Conservation (phyloP, 805 yeast species). For the Lipomyces mesembrius region DNA sequence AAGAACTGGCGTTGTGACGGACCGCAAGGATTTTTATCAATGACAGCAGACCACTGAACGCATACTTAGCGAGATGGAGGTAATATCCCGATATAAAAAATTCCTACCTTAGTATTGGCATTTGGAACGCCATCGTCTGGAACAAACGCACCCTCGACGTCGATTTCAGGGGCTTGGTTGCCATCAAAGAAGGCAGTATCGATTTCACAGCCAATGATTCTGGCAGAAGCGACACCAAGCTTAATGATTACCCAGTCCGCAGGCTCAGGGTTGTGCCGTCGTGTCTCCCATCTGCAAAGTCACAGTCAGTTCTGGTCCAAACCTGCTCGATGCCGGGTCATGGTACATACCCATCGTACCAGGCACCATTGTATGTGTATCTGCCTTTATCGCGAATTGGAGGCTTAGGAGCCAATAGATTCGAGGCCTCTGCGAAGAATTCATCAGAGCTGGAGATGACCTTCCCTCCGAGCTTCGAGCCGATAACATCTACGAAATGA, state of each 20-base stretch:
- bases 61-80: neutral
- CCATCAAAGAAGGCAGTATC: constrained; percentile 96
- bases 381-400: constrained; percentile 67
- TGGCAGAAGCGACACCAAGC: constrained; percentile 83
- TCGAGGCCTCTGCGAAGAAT: constrained; percentile 93
- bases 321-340: neutral
- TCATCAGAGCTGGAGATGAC: constrained; percentile 77
- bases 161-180: constrained; percentile 88
- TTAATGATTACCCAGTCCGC: constrained; percentile 87
- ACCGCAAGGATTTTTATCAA: constrained; percentile 79
- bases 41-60: constrained; percentile 69
- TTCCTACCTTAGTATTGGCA: constrained; percentile 39
- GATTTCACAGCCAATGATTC: constrained; percentile 78
- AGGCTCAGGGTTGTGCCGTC: constrained; percentile 84
- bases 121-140: constrained; percentile 45
- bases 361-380: constrained; percentile 69
- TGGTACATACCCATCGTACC: constrained; percentile 80
- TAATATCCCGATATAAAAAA: neutral
- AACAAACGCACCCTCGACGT: constrained; percentile 65
- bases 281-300: constrained; percentile 74
- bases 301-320: neutral
- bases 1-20: constrained; percentile 88
- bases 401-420: constrained; percentile 76
- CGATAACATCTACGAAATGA: constrained; percentile 64
- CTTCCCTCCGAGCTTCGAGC: constrained; percentile 80